phyloP scores from a whole-genome alignment of 129 eudicot genomes.

The Escallonia herrerae region DNA sequence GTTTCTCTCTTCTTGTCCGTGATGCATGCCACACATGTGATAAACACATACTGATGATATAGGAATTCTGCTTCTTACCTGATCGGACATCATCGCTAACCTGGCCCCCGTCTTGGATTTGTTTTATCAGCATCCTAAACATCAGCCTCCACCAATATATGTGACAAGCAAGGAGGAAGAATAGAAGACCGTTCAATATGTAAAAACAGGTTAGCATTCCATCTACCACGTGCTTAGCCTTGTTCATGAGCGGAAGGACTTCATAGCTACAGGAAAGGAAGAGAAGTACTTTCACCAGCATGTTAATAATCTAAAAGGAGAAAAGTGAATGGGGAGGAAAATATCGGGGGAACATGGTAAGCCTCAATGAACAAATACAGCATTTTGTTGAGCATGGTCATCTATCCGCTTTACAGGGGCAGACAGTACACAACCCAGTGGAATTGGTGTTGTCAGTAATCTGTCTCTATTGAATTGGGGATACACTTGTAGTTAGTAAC shows the following conservation, averaged over 20 bases:
- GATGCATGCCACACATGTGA: too few species aligned
- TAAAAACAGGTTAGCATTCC: conserved; percentile 29
- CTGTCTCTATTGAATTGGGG: too few species aligned
- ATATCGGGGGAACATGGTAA: not conserved
- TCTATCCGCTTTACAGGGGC: not conserved
- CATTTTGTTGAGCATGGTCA: not conserved
- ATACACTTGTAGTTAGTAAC: too few species aligned
- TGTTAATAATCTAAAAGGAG: too few species aligned
- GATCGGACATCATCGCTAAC: conserved; percentile 52
- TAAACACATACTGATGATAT: too few species aligned
- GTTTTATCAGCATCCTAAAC: conserved; percentile 36
- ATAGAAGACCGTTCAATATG: conserved; percentile 37
- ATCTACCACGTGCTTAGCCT: conserved; percentile 12
- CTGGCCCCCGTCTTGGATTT: conserved; percentile 44
- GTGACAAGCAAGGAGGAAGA: conserved; percentile 42
- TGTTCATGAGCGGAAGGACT: conserved; percentile 26
- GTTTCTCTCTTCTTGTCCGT: too few species aligned
- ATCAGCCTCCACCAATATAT: conserved; percentile 46
- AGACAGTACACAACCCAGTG: not conserved
- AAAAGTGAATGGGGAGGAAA: too few species aligned
- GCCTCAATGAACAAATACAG: not conserved
- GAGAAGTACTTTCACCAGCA: not conserved
- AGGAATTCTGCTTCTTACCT: conserved; percentile 13
- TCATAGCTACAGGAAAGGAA: conserved; percentile 34
- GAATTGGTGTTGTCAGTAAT: not conserved